Evolutionary conservation across 148 eudicot genomes (phyloP).

Genomic region (Rhododendron kiyosumense): DNA sequence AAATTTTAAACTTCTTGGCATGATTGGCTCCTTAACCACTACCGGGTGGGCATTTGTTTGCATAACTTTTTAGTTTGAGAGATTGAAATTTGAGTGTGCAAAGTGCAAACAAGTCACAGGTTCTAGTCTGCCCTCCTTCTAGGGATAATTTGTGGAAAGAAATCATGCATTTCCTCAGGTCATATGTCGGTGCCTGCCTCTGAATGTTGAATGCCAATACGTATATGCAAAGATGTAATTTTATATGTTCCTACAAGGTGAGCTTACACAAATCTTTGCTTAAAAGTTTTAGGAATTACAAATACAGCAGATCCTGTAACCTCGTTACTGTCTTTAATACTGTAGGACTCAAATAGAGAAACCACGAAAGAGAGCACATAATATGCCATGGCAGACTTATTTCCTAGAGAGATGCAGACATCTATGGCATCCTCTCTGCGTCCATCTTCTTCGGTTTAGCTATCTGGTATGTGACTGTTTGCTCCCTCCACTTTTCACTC

Average conservation of each 20-base stretch:
- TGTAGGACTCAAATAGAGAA: neutral
- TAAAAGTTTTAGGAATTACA: neutral
- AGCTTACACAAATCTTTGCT: neutral
- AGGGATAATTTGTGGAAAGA: neutral
- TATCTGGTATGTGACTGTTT: conserved; percentile 33
- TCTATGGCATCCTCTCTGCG: neutral
- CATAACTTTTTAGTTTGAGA: neutral
- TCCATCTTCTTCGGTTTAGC: conserved; percentile 16
- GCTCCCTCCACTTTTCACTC: conserved; percentile 46
- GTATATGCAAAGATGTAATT: neutral
- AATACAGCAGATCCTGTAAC: neutral
- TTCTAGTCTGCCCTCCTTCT: neutral
- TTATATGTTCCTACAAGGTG: neutral
- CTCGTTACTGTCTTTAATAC: neutral
- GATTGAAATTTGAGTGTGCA: neutral
- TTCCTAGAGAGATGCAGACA: neutral
- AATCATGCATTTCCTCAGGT: neutral
- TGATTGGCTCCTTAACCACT: neutral
- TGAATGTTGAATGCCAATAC: neutral
- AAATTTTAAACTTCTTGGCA: neutral
- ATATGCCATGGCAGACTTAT: neutral
- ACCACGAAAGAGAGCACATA: neutral
- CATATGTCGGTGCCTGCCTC: neutral
- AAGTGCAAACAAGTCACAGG: neutral
- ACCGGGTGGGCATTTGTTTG: neutral